A percentile compares a stretch with the other conserved stretches of the same genome.
phyloP scores from a whole-genome alignment of 163 green algal genomes.

The Chlorella variabilis region DNA sequence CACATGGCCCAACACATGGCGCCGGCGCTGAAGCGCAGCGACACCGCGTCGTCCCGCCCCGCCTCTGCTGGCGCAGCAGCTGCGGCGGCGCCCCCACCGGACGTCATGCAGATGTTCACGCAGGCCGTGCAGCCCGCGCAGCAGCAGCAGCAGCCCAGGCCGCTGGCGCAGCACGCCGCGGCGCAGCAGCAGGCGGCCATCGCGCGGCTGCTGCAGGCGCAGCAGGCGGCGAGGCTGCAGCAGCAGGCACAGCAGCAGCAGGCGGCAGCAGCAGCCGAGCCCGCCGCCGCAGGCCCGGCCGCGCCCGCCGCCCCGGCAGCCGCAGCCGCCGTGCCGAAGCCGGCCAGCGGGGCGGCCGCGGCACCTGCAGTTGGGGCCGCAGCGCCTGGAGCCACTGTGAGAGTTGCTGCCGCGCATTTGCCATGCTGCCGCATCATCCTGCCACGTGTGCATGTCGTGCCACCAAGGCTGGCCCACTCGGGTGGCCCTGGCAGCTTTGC shows the following conservation, averaged over 20 bases:
- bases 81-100: neutral
- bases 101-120: conserved; percentile 26
- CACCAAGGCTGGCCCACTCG: no score
- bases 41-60: neutral
- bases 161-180: no score
- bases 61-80: neutral
- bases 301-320: neutral
- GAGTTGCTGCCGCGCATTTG: no score
- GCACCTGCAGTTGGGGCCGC: no score
- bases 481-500: no score
- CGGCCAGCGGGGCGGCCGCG: no score
- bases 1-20: conserved; percentile 16
- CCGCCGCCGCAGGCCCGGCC: neutral
- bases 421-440: no score
- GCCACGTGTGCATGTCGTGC: no score
- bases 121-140: conserved; percentile 6
- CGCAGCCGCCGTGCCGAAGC: no score
- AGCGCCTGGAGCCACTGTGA: no score
- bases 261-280: neutral
- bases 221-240: neutral
- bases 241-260: conserved; percentile 5
- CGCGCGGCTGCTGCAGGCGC: neutral
- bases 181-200: neutral
- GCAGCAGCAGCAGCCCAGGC: neutral
- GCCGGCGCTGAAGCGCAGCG: conserved; percentile 1